Percentiles rank a stretch among this genome's conserved stretches.
These are phyloP conservation scores for Hanseniaspora pseudoguilliermondii DNA, from an alignment of 805 yeast genomes.

Conservation along the genomic window DNA sequence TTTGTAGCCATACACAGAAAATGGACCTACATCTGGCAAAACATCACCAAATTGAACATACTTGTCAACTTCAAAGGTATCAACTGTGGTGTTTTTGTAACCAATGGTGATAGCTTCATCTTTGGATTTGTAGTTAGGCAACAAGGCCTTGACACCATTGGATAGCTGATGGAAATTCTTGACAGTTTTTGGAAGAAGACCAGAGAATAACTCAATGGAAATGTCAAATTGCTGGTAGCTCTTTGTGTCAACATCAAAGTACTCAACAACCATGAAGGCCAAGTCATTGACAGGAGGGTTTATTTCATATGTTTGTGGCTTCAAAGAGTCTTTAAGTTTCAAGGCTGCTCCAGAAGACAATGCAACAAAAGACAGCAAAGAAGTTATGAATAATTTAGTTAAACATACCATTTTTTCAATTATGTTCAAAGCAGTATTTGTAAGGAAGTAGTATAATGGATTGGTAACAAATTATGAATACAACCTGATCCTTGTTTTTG, in stretches of 20 bases:
- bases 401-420: neutral
- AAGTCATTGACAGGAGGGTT: slow-evolving; percentile 26
- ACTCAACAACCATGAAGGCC: slow-evolving; percentile 21
- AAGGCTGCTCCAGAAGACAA: neutral
- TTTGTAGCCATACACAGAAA: slow-evolving; percentile 60
- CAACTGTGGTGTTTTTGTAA: slow-evolving; percentile 54
- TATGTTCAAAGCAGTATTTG: no score
- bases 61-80: slow-evolving; percentile 57
- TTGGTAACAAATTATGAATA: neutral
- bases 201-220: slow-evolving; percentile 52
- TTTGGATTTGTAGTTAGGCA: slow-evolving; percentile 21
- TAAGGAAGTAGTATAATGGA: no score
- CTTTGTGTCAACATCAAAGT: slow-evolving; percentile 17
- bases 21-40: slow-evolving; percentile 66
- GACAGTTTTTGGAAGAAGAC: slow-evolving; percentile 51
- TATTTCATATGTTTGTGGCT: slow-evolving; percentile 20
- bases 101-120: slow-evolving; percentile 23
- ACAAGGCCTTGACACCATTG: slow-evolving; percentile 29
- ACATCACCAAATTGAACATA: slow-evolving; percentile 87
- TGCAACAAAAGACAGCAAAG: neutral
- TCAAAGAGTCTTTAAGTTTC: neutral
- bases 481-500: neutral
- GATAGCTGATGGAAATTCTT: slow-evolving; percentile 45
- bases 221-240: slow-evolving; percentile 24
- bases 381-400: neutral